Conservation (phyloP, 1,284 basidiomycete genomes). For the Polyporus tsugae region DNA sequence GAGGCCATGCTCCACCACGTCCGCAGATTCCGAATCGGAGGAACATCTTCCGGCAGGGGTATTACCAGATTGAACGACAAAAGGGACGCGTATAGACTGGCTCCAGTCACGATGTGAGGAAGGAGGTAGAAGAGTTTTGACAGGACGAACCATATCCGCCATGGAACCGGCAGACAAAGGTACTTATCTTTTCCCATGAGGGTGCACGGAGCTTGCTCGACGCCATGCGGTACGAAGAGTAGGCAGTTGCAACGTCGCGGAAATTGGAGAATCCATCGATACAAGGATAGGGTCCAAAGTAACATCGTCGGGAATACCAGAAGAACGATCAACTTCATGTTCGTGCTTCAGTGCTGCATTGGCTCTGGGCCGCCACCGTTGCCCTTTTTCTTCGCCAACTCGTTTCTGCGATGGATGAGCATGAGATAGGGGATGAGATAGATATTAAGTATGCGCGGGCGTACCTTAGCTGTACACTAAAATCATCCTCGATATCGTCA, state of each 20-base stretch:
- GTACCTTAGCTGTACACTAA: constrained; percentile 94
- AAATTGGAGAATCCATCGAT: neutral
- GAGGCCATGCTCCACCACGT: neutral
- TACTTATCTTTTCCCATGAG: neutral
- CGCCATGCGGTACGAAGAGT: neutral
- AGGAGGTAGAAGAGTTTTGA: neutral
- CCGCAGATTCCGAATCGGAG: neutral
- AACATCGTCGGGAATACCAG: constrained; percentile 1
- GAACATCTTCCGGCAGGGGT: neutral
- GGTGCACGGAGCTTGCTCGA: neutral
- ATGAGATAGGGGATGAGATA: neutral
- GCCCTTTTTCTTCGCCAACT: constrained; percentile 69
- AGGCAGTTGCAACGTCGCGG: neutral
- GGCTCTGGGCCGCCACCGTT: constrained; percentile 50
- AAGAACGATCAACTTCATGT: constrained; percentile 1
- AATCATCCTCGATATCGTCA: constrained; percentile 98
- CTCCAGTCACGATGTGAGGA: neutral
- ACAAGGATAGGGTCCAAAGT: neutral
- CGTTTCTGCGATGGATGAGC: constrained; percentile 54
- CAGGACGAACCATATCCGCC: neutral
- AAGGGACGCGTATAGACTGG: neutral
- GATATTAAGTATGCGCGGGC: constrained; percentile 23
- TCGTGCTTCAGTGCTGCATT: constrained; percentile 60
- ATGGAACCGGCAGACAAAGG: neutral
- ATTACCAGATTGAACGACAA: neutral